Evolutionary conservation across 495 filamentous ascomycete species (phyloP).

Genomic region (Neurospora africana): DNA sequence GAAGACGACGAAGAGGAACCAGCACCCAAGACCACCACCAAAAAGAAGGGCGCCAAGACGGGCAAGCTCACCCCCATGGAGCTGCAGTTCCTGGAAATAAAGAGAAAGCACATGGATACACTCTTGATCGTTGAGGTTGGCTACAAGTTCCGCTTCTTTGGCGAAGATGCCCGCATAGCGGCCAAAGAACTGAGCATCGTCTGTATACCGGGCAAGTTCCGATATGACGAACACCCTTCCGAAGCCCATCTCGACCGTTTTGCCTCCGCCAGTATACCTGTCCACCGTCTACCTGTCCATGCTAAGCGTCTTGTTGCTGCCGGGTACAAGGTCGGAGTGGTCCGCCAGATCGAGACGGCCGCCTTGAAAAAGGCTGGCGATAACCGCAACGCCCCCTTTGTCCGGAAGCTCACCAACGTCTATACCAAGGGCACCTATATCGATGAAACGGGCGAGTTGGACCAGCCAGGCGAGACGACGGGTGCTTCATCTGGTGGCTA

Average conservation of each 20-base stretch:
- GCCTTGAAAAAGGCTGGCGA: conserved; percentile 93
- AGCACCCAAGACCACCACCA: conserved; percentile 30
- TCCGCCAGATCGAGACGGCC: conserved; percentile 95
- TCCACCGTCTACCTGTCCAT: conserved; percentile 86
- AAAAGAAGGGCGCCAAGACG: conserved; percentile 63
- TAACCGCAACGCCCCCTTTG: conserved; percentile 87
- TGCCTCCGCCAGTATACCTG: conserved; percentile 90
- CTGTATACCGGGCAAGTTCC: conserved; percentile 89
- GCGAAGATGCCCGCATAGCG: conserved; percentile 87
- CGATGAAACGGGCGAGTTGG: conserved; percentile 80
- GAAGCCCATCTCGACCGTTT: conserved; percentile 91
- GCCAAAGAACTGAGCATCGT: conserved; percentile 90
- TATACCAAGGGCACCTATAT: conserved; percentile 99
- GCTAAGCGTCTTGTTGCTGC: conserved; percentile 87
- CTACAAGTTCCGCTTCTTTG: conserved; percentile 96
- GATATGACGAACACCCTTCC: conserved; percentile 91
- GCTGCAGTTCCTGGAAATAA: conserved; percentile 86
- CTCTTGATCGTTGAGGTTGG: conserved; percentile 87
- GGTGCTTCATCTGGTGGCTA: conserved; percentile 73
- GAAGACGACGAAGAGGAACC: conserved; percentile 40
- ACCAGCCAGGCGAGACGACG: conserved; percentile 38
- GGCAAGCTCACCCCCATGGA: conserved; percentile 92
- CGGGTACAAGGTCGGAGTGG: conserved; percentile 92
- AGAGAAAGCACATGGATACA: conserved; percentile 82
- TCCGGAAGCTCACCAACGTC: conserved; percentile 85